Evolutionary conservation across 345 rosid species (phyloP).

Genomic region (Luvunga scandens): DNA sequence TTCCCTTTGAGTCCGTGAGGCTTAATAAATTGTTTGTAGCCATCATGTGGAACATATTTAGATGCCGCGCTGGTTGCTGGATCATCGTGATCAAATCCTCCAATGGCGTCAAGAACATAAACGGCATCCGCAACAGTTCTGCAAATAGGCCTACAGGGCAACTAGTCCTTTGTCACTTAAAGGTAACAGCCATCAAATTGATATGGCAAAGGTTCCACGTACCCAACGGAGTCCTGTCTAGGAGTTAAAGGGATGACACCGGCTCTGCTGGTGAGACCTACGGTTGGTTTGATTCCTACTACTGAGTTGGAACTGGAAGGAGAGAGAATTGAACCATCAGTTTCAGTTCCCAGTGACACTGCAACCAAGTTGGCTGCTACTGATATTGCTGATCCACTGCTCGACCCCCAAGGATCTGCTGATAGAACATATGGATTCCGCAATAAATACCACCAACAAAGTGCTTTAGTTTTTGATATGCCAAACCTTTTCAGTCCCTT

Average conservation of each 20-base stretch:
- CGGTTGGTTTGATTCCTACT: conserved; percentile 30
- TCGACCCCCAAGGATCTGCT: conserved; percentile 23
- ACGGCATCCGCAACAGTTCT: conserved; percentile 64
- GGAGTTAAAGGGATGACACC: conserved; percentile 64
- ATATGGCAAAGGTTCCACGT: not conserved
- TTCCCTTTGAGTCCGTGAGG: conserved; percentile 32
- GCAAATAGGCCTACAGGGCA: conserved; percentile 43
- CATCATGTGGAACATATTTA: conserved; percentile 44
- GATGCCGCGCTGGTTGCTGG: conserved; percentile 44
- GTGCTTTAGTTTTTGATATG: too few relatives aligned
- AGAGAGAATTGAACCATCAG: conserved; percentile 24
- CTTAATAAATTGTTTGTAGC: conserved; percentile 53
- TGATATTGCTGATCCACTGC: conserved; percentile 25
- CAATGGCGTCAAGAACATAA: conserved; percentile 58
- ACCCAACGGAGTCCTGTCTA: conserved; percentile 71
- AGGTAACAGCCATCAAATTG: not conserved
- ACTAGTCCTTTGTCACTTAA: not conserved
- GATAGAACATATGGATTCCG: conserved; percentile 21
- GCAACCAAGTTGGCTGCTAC: conserved; percentile 33
- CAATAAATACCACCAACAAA: not conserved
- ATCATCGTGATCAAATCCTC: conserved; percentile 48
- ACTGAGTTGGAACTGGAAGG: conserved; percentile 27
- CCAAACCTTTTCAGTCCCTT: not conserved
- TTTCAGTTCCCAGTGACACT: conserved; percentile 24
- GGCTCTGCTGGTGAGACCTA: conserved; percentile 62